A percentile compares a stretch with the other conserved stretches of the same genome.
phyloP scores from a whole-genome alignment of 352 stramenopile species.

The Aphanomyces euteiches region DNA sequence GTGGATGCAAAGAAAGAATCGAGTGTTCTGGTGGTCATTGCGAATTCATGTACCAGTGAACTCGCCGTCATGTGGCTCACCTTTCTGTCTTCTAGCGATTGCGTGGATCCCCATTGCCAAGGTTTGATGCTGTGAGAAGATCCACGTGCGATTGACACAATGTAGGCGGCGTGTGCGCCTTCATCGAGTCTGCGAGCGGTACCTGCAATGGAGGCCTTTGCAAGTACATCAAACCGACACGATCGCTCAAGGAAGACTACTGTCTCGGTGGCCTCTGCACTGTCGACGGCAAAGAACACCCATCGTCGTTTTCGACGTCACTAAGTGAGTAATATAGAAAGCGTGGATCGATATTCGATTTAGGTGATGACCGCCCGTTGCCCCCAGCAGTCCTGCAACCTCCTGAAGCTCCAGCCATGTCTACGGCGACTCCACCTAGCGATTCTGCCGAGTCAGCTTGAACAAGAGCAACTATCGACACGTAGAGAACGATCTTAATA shows the following conservation, averaged over 20 bases:
- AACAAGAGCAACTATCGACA: too few relatives aligned
- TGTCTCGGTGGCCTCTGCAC: conserved; percentile 51
- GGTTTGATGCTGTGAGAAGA: conserved; percentile 17
- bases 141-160: neutral
- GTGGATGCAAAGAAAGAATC: conserved; percentile 43
- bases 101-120: conserved; percentile 45
- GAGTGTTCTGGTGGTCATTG: conserved; percentile 52
- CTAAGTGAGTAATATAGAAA: conserved; percentile 43
- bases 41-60: conserved; percentile 46
- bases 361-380: neutral
- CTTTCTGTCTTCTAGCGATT: conserved; percentile 38
- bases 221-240: conserved; percentile 45
- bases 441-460: too few relatives aligned
- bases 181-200: conserved; percentile 40
- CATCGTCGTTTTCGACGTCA: conserved; percentile 39
- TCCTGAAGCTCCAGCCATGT: too few relatives aligned
- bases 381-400: neutral
- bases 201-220: conserved; percentile 52
- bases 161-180: conserved; percentile 43
- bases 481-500: conserved; percentile 38
- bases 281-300: conserved; percentile 46
- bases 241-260: conserved; percentile 50
- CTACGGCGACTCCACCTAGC: too few relatives aligned
- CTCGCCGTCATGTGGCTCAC: conserved; percentile 4
- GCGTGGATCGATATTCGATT: neutral